phyloP scores from a whole-genome alignment of 306 rosid species.

The Vicia sativa region DNA sequence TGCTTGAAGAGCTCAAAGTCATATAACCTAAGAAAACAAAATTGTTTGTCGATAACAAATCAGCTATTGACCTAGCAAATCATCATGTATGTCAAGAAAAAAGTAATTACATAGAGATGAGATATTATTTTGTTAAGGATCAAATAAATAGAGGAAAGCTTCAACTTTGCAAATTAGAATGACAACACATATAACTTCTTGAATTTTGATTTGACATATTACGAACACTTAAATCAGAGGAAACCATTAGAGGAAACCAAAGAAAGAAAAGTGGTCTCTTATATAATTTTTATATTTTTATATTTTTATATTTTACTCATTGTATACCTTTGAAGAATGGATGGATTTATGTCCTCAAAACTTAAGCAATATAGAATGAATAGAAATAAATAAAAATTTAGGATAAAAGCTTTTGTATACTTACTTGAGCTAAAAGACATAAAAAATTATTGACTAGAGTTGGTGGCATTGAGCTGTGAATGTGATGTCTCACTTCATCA shows the following conservation, averaged over 20 bases:
- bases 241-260: neutral
- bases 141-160: no score
- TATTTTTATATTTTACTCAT: no score
- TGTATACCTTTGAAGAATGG: neutral
- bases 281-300: neutral
- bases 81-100: no score
- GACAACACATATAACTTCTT: neutral
- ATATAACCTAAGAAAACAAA: no score
- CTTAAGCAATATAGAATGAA: constrained; percentile 18
- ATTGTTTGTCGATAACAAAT: no score
- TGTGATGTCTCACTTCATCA: constrained; percentile 37
- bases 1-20: no score
- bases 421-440: constrained; percentile 28
- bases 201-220: neutral
- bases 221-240: neutral
- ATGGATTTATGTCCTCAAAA: constrained; percentile 13
- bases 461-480: constrained; percentile 50
- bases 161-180: no score
- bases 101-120: no score
- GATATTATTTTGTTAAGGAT: no score
- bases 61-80: no score
- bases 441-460: constrained; percentile 35
- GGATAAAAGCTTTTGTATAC: neutral
- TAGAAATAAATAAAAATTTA: constrained; percentile 1
- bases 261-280: neutral